Base-by-base conservation (phyloP, 2,329 filamentous ascomycete genomes). In the Hymenoscyphus fructigenus region DNA sequence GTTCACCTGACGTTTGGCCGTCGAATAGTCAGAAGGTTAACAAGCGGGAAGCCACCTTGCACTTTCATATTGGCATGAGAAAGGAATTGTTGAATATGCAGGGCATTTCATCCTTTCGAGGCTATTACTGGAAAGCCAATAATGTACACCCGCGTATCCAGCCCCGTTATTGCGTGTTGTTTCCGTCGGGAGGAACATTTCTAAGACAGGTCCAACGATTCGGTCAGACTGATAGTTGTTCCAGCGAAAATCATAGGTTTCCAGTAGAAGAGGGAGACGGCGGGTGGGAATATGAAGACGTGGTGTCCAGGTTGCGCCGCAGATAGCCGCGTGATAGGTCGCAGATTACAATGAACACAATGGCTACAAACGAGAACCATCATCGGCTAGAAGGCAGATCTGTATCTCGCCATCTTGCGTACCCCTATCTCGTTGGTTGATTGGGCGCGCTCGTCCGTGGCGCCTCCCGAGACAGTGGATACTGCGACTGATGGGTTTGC, bases 341-440 rank as follows among this genome's bases (percentile, higher is more conserved):
- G 53, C n/a, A 44, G 53, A 47, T 53, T 62, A 60, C 50, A 50
- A 59, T 53, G 50, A 57, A 65, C 29, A 59, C 60, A 61, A 59
- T 60, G 59, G 32, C 29, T 29, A 67, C 50, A 61, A 60, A 64
- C 44, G 38, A 57, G 57, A 55, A 57, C 17, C 32, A 56, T 50
- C 44, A 44, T 58, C 50, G 7, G 55, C 41, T 41, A 60, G 41
- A 50, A 53, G 34, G 44, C 14, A 67, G 59, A 68, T 70, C 64
- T 70, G 68, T 66, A 59, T 57, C 61, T 68, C 65, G 68, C 64
- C 67, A 65, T 64, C 62, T 59, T 67, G 67, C 68, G 63, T 59
- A 60, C 36, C 26, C 41, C 28, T 36, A 36, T 47, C 29, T 60
- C 44, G 47, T 66, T 63, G 41, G 38, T 55, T n/a, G 34, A 57